A percentile compares a stretch with the other conserved stretches of the same genome.
These are phyloP conservation scores for Cladobotryum protrusum DNA, from an alignment of 2,329 filamentous ascomycete genomes.

Conservation along the genomic window DNA sequence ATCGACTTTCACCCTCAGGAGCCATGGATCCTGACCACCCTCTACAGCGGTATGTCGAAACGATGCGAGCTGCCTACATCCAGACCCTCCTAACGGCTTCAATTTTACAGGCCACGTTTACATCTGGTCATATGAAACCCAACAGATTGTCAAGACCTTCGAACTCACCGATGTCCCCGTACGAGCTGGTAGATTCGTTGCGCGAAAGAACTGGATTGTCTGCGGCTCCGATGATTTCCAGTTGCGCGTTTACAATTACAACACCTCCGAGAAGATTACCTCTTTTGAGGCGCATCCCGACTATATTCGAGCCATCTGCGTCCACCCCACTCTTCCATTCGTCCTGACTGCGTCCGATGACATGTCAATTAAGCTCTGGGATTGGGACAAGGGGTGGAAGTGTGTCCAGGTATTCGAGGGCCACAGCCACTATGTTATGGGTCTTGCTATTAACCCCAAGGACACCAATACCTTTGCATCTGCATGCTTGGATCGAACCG, in stretches of 20 bases:
- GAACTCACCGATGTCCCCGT: constrained; percentile 98
- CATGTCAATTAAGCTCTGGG: constrained; percentile 98
- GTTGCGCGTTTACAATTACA: constrained; percentile 93
- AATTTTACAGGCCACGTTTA: constrained; percentile 74
- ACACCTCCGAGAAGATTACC: constrained; percentile 97
- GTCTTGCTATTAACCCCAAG: constrained; percentile 93
- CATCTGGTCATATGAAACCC: constrained; percentile 98
- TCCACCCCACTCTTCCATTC: constrained; percentile 93
- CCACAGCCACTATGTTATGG: constrained; percentile 95
- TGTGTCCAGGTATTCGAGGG: constrained; percentile 96
- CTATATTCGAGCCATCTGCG: constrained; percentile 93
- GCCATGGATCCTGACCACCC: constrained; percentile 92
- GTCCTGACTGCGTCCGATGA: constrained; percentile 95
- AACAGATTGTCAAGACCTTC: constrained; percentile 96
- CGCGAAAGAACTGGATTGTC: constrained; percentile 98
- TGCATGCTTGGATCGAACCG: constrained; percentile 90
- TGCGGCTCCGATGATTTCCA: constrained; percentile 92
- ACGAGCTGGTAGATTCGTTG: constrained; percentile 90
- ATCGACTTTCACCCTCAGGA: constrained; percentile 97
- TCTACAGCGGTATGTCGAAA: constrained; percentile 74
- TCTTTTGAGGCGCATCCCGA: constrained; percentile 96
- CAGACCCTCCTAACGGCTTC: constrained; percentile 1
- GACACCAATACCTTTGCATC: constrained; percentile 89
- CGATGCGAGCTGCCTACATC: neutral
- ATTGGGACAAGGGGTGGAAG: constrained; percentile 98